Evolutionary conservation across 1,139 yeast genomes (phyloP).

Genomic region (Nematodospora anomalae): DNA sequence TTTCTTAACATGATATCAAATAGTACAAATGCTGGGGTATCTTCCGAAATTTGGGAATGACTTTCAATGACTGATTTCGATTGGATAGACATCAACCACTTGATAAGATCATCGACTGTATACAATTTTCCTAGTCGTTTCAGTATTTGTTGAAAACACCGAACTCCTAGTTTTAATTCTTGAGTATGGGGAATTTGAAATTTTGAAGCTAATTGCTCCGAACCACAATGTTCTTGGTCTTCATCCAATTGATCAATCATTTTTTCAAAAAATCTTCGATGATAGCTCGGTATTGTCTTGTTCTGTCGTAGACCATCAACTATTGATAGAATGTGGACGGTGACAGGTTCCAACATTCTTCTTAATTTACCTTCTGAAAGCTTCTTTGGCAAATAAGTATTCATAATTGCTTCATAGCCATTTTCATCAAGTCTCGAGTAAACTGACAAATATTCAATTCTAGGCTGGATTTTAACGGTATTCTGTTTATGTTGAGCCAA

Average conservation of each 20-base stretch:
- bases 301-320: slow-evolving; percentile 7
- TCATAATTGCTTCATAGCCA: slow-evolving; percentile 3
- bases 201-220: neutral
- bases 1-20: slow-evolving; percentile 38
- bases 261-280: slow-evolving; percentile 4
- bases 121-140: slow-evolving; percentile 4
- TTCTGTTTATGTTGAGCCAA: slow-evolving; percentile 10
- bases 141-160: slow-evolving; percentile 11
- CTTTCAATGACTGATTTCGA: slow-evolving; percentile 29
- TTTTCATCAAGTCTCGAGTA: slow-evolving; percentile 4
- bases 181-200: slow-evolving; percentile 2
- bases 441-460: slow-evolving; percentile 12
- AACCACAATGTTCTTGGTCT: neutral
- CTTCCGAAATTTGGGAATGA: slow-evolving; percentile 26
- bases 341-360: slow-evolving; percentile 12
- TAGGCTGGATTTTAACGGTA: slow-evolving; percentile 12
- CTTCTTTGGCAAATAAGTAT: slow-evolving; percentile 4
- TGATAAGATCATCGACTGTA: slow-evolving; percentile 17
- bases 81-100: slow-evolving; percentile 32
- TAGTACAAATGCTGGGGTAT: slow-evolving; percentile 39
- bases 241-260: neutral
- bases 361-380: slow-evolving; percentile 10
- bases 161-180: slow-evolving; percentile 10
- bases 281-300: slow-evolving; percentile 2
- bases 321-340: slow-evolving; percentile 13